These are phyloP conservation scores for Neoarthrinium moseri DNA, from an alignment of 2,329 filamentous ascomycete species.

Conservation along the genomic window DNA sequence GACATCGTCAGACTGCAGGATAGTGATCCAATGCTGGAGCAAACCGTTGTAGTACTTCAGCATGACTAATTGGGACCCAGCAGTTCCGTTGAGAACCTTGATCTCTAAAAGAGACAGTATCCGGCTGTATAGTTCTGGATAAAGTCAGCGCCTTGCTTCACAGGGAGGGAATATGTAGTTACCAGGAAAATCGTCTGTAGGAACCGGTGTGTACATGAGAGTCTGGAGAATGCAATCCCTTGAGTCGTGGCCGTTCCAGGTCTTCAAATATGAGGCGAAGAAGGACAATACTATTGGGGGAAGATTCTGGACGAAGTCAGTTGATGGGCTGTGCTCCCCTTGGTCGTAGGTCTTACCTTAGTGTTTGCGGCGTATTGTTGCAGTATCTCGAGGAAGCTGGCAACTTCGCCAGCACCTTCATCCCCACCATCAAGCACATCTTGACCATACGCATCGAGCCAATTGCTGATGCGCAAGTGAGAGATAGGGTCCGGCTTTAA, in stretches of 20 bases:
- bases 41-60: conserved; percentile 67
- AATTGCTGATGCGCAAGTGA: conserved; percentile 54
- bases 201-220: conserved; percentile 53
- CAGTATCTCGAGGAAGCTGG: conserved; percentile 55
- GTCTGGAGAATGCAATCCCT: conserved; percentile 56
- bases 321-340: not conserved
- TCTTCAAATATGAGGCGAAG: conserved; percentile 50
- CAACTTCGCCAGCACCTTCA: conserved; percentile 42
- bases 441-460: conserved; percentile 56
- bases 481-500: conserved; percentile 55
- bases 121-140: conserved; percentile 48
- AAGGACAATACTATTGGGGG: conserved; percentile 49
- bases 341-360: conserved; percentile 43
- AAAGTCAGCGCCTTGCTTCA: conserved; percentile 18
- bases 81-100: conserved; percentile 45
- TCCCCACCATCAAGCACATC: conserved; percentile 53
- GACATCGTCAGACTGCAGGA: conserved; percentile 38
- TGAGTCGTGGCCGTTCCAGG: conserved; percentile 62
- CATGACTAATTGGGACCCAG: conserved; percentile 55
- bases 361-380: conserved; percentile 54
- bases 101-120: conserved; percentile 52
- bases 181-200: conserved; percentile 52
- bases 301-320: conserved; percentile 34
- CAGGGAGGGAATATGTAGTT: conserved; percentile 11
- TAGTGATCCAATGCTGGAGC: conserved; percentile 57